phyloP scores from a whole-genome alignment of 164 flowering plant genomes.

The Akebia trifoliata region DNA sequence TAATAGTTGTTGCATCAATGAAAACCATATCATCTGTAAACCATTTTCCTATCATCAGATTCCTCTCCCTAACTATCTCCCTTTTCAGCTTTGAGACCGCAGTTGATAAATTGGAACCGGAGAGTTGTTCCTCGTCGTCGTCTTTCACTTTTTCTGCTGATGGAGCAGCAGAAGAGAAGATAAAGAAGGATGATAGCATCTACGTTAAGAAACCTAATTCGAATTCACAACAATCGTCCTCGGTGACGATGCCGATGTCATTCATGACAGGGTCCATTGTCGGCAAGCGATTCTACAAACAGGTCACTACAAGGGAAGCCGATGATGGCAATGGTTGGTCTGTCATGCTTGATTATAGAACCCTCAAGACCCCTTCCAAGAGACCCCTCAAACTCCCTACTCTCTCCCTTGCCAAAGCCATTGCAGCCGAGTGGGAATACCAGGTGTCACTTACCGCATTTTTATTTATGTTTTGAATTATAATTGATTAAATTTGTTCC shows the following conservation, averaged over 20 bases:
- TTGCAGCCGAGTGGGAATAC: conserved; percentile 97
- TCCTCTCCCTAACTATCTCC: background rate
- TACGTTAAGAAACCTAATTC: conserved; percentile 34
- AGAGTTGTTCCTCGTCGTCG: conserved; percentile 5
- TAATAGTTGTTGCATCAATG: background rate
- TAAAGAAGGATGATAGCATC: conserved; percentile 27
- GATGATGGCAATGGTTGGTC: conserved; percentile 90
- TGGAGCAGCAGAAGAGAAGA: conserved; percentile 4
- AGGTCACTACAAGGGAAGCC: conserved; percentile 71
- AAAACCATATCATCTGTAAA: background rate
- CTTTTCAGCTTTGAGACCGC: conserved; percentile 8
- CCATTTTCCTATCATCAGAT: background rate
- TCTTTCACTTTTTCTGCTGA: conserved; percentile 34
- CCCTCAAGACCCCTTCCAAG: conserved; percentile 86
- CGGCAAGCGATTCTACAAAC: conserved; percentile 77
- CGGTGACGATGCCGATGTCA: conserved; percentile 88
- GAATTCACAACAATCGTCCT: conserved; percentile 20
- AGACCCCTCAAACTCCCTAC: conserved; percentile 76
- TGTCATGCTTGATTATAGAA: conserved; percentile 93
- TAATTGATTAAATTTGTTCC: background rate
- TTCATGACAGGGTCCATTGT: conserved; percentile 95
- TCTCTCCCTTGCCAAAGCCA: conserved; percentile 73
- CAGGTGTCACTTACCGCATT: conserved; percentile 45
- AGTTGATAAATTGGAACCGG: conserved; percentile 14
- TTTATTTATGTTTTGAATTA: background rate